Percentiles rank a stretch among this genome's conserved stretches.
These are phyloP conservation scores for Mychonastes homosphaera DNA, from an alignment of 139 green algal genomes.

Conservation along the genomic window DNA sequence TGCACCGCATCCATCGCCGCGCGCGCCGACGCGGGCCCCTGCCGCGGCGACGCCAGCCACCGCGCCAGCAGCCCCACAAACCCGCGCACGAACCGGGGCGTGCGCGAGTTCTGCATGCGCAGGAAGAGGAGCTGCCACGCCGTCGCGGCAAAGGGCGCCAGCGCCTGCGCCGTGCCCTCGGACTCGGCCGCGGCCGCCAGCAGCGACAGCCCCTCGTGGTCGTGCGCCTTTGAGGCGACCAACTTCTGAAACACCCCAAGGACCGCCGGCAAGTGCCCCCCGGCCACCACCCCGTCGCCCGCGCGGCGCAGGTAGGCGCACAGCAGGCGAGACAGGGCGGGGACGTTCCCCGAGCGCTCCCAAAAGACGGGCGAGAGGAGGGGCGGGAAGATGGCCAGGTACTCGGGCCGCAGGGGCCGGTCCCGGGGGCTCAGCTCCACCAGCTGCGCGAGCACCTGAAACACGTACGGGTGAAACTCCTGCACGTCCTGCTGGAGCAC, in stretches of 20 bases:
- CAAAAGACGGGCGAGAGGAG: conserved; percentile 79
- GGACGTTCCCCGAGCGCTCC: conserved; percentile 87
- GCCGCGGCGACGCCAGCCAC: conserved; percentile 55
- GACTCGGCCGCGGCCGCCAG: conserved; percentile 17
- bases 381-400: conserved; percentile 77
- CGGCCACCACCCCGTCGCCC: conserved; percentile 39
- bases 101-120: conserved; percentile 49
- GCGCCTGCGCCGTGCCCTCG: neutral
- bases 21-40: conserved; percentile 33
- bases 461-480: conserved; percentile 84
- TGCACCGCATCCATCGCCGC: conserved; percentile 71
- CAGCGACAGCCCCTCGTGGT: conserved; percentile 65
- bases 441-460: conserved; percentile 85
- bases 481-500: conserved; percentile 79
- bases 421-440: conserved; percentile 61
- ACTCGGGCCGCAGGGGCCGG: conserved; percentile 42
- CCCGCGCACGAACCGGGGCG: conserved; percentile 55
- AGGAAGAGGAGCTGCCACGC: conserved; percentile 26
- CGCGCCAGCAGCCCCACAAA: conserved; percentile 68
- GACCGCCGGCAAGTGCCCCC: conserved; percentile 60
- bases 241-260: conserved; percentile 94
- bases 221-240: conserved; percentile 63
- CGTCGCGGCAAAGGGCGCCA: neutral
- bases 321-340: conserved; percentile 82
- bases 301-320: conserved; percentile 81